Evolutionary conservation across 352 stramenopile species (phyloP), one percentile per base, ranked within the genome.

Genomic region (Globisporangium ultimum): DNA sequence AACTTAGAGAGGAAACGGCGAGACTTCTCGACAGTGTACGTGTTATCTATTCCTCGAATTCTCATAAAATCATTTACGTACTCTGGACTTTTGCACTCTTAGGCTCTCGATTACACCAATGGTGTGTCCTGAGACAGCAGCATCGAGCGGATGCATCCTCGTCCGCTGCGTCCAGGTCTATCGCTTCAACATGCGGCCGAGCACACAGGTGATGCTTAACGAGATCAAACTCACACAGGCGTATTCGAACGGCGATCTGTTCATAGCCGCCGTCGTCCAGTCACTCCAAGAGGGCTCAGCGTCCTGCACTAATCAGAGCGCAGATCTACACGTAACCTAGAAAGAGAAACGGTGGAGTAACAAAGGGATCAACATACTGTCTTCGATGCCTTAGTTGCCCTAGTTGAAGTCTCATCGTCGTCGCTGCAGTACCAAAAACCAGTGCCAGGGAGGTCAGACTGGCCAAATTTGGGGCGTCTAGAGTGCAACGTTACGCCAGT

Each of bases 181-280:
- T 52, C 71, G 71, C 9, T 87, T 80, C 66, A 80, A 75, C 34
- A 32, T 82, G 13, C 61, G 63, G 42, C 73, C 76, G 7, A 72
- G 71, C 42, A 75, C 70, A 18, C 58, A 61, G 8, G 53, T 61
- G 17, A 34, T 87, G 59, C 70, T 78, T 56, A 60, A 67, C 28
- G 76, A 87, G 53, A 65, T 87, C 36, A 65, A 64, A 17, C 69
- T 72, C 20, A 66, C 74, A 38, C 40, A 78, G 42, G 54, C 72
- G 17, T 80, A 74, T 60, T 56, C 76, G 54, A 87, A 87, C 52
- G 76, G 76, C 49, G 76, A 87, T 59, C 53, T 87, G 43, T 71
- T 79, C 58, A 83, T 83, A 66, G 73, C 76, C 59, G 71, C 83
- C 32, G 46, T 86, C 17, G 83, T 73, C 56, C 60, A 72, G 22